phyloP scores from a whole-genome alignment of 768 basidiomycete species.

The Clavulina sp. region DNA sequence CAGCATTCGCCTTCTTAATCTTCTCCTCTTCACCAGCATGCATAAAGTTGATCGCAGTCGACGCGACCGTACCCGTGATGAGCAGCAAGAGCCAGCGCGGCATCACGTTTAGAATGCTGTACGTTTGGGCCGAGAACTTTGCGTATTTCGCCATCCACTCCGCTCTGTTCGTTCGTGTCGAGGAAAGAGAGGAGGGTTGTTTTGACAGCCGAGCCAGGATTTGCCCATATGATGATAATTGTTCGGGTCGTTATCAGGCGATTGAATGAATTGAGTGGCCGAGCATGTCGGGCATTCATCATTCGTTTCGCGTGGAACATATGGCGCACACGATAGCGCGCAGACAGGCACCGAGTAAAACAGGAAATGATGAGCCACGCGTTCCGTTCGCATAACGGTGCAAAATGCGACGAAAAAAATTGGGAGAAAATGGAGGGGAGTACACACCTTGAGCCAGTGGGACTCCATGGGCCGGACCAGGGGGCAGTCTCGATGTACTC shows the following conservation, averaged over 20 bases:
- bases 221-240: background rate
- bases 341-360: no score
- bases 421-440: no score
- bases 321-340: no score
- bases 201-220: background rate
- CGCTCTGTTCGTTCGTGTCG: background rate
- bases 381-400: no score
- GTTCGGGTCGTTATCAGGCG: no score
- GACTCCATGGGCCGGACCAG: conserved; percentile 53
- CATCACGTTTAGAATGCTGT: conserved; percentile 33
- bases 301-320: no score
- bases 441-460: conserved; percentile 61
- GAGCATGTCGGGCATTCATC: no score
- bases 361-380: no score
- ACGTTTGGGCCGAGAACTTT: conserved; percentile 29
- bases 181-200: no score
- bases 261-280: no score
- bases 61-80: conserved; percentile 45
- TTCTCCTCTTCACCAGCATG: conserved; percentile 28
- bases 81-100: conserved; percentile 62
- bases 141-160: conserved; percentile 21
- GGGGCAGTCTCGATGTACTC: conserved; percentile 43
- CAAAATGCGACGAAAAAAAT: no score
- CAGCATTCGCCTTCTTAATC: no score
- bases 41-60: conserved; percentile 46